These are phyloP conservation scores for Acrocalymma vagum DNA, from an alignment of 2,329 filamentous ascomycete genomes.

Conservation along the genomic window DNA sequence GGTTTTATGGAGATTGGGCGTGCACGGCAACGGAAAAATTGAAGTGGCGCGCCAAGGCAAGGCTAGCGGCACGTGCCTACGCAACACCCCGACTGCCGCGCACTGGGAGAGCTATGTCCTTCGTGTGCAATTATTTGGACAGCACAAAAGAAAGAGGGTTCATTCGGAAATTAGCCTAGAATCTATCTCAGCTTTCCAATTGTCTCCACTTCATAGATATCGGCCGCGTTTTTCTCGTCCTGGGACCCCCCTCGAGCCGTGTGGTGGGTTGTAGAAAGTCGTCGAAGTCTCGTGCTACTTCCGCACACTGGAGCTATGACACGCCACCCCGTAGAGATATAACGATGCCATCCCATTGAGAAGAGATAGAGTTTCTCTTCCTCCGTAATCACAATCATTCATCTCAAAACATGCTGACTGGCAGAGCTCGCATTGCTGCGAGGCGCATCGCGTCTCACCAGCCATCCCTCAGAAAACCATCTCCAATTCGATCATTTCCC, in stretches of 20 bases:
- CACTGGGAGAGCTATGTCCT: too few species aligned
- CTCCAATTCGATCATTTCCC: slow-evolving; percentile 26
- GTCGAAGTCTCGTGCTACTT: slow-evolving; percentile 33
- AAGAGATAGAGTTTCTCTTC: slow-evolving; percentile 5
- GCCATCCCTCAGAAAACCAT: slow-evolving; percentile 22
- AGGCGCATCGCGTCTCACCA: slow-evolving; percentile 43
- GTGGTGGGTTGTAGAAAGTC: slow-evolving; percentile 25
- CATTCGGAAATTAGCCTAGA: too few species aligned
- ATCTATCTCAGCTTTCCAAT: too few species aligned
- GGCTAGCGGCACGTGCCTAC: too few species aligned
- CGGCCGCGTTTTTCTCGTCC: too few species aligned
- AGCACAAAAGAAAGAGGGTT: too few species aligned
- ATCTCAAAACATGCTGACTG: slow-evolving; percentile 44
- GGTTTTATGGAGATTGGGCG: slow-evolving; percentile 31
- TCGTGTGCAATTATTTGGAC: too few species aligned
- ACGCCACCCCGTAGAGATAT: slow-evolving; percentile 31
- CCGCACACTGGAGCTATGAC: slow-evolving; percentile 26
- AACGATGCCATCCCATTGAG: slow-evolving; percentile 20
- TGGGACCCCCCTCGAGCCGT: too few species aligned
- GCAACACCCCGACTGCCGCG: too few species aligned
- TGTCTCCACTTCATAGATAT: too few species aligned
- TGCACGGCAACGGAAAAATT: too few species aligned
- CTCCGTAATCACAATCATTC: slow-evolving; percentile 8
- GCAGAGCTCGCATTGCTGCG: slow-evolving; percentile 42
- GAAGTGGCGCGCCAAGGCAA: too few species aligned